Percentiles rank a stretch among this genome's conserved stretches.
Evolutionary conservation across 1,284 basidiomycete species (phyloP).

Genomic region (Heliocybe sulcata): DNA sequence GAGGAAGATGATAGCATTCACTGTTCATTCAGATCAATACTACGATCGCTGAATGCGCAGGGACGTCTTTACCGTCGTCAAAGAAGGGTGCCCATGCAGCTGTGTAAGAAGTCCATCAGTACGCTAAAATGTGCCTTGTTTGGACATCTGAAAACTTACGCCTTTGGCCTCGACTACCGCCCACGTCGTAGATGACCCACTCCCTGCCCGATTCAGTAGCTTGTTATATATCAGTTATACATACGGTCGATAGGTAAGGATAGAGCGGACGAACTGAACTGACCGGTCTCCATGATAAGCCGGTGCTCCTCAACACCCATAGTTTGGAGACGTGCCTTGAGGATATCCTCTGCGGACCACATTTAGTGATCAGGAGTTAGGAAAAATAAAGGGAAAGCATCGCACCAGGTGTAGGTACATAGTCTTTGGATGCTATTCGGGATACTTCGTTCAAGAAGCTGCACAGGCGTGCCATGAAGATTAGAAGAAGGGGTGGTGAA

Average conservation of each 20-base stretch:
- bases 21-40: no score
- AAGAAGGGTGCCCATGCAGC: slow-evolving; percentile 62
- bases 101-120: slow-evolving; percentile 13
- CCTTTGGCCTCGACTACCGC: slow-evolving; percentile 47
- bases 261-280: slow-evolving; percentile 7
- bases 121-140: neutral
- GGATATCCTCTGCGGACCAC: slow-evolving; percentile 40
- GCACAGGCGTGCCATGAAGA: neutral
- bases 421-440: slow-evolving; percentile 42
- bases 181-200: slow-evolving; percentile 60
- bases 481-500: neutral
- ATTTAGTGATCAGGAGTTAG: neutral
- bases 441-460: slow-evolving; percentile 52
- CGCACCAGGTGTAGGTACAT: slow-evolving; percentile 43
- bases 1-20: slow-evolving; percentile 56
- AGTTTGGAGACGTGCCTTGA: slow-evolving; percentile 58
- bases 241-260: neutral
- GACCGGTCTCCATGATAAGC: slow-evolving; percentile 43
- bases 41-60: neutral
- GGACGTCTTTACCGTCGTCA: slow-evolving; percentile 42
- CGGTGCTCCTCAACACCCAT: slow-evolving; percentile 57
- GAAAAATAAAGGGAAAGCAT: neutral
- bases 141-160: slow-evolving; percentile 24
- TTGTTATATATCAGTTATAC: slow-evolving; percentile 4
- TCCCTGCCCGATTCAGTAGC: slow-evolving; percentile 31